Base-by-base conservation (phyloP, 129 eudicot species). In the Daucus carota region DNA sequence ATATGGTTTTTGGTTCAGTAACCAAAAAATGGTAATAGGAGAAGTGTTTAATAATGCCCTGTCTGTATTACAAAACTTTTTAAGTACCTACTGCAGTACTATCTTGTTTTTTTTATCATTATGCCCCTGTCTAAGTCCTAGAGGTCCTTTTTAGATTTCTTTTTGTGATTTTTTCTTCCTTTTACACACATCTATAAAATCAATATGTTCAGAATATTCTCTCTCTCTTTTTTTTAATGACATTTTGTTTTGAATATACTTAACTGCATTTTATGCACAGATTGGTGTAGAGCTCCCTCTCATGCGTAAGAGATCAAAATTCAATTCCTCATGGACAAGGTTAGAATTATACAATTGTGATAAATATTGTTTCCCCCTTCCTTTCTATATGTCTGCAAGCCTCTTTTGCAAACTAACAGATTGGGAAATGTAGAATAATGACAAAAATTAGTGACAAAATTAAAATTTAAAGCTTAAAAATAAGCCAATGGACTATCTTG, bases 321-420 rank as follows among this genome's bases (percentile, higher is more conserved):
- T 68, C 11, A 78, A 76, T 84, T 80, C 92, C 34, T 87, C 95
- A 43, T 89, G 95, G 92, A 78, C 88, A 79, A 92, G 89, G 97
- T 92, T 26, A 77, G 69, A 73, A 68, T 57, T 44, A 3, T 17
- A 22, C 73, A 34, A 41, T 65, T 74, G 20, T 59, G 5, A 36
- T 36, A 14, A 29, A 31, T 50, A 77, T 54, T 8, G 8, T 12
- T 52, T 11, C 29, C n/a, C 14, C 9, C 5, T 54, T 54, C 15
- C 62, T 20, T n/a, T 54, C 9, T 3, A 22, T 9, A 10, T 24
- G 14, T n/a, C 63, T 54, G 0, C 31, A 54, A n/a, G 31, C 5
- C 31, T 54, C 63, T 54, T 54, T 54, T 54, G 4, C 29, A 22
- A 26, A 54, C 43, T 40, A 3, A 40, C 43, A 40, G 7, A 40